Conservation (phyloP, 2,329 filamentous ascomycete genomes). For the Hymenoscyphus infarciens region DNA sequence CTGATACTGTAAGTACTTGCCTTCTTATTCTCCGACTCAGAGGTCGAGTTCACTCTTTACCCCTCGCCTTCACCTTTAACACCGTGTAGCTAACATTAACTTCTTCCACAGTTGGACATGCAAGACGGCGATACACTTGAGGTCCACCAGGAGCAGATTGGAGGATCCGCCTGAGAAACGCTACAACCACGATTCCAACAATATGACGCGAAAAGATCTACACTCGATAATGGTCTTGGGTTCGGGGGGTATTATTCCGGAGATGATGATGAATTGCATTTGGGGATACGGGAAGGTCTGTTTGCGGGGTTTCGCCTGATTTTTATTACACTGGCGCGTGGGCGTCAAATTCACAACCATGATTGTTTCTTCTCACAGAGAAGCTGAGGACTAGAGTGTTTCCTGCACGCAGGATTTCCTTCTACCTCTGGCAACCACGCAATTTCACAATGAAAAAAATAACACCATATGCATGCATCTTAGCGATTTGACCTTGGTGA, state of each 20-base stretch:
- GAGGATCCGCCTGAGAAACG: constrained; percentile 49
- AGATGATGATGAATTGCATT: constrained; percentile 18
- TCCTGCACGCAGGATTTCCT: constrained; percentile 17
- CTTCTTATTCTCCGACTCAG: background rate
- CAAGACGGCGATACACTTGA: constrained; percentile 92
- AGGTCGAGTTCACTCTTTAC: background rate
- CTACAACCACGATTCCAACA: constrained; percentile 7
- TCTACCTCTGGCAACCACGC: constrained; percentile 17
- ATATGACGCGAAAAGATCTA: constrained; percentile 8
- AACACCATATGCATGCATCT: no score
- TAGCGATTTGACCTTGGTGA: background rate
- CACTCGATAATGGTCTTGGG: constrained; percentile 2
- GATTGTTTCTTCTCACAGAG: constrained; percentile 19
- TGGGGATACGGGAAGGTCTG: constrained; percentile 16
- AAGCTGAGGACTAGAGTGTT: constrained; percentile 17
- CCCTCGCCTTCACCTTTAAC: background rate
- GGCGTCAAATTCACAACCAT: constrained; percentile 30
- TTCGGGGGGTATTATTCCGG: background rate
- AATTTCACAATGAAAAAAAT: constrained; percentile 2
- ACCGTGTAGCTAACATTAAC: constrained; percentile 15
- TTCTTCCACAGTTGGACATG: constrained; percentile 79
- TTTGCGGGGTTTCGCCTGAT: constrained; percentile 15
- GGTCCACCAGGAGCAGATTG: constrained; percentile 97
- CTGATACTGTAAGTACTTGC: constrained; percentile 71
- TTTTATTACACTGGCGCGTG: constrained; percentile 28